These are phyloP conservation scores for Eucalyptus cloeziana DNA, from an alignment of 345 rosid genomes.

Conservation along the genomic window DNA sequence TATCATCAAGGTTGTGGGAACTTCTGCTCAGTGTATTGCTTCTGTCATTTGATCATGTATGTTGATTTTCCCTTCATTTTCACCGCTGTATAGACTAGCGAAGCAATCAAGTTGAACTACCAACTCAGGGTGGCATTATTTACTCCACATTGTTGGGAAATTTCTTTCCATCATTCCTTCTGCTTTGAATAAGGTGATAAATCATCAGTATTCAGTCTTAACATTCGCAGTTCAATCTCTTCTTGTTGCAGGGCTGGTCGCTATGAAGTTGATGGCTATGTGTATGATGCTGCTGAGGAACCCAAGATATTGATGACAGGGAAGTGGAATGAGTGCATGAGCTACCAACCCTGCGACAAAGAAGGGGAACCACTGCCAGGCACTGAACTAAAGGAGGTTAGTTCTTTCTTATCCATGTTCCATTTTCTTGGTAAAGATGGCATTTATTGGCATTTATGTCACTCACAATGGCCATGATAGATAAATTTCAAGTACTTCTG, in stretches of 20 bases:
- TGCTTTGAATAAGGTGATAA: background rate
- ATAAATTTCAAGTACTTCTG: background rate
- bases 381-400: slow-evolving; percentile 59
- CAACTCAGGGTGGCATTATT: background rate
- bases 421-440: background rate
- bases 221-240: background rate
- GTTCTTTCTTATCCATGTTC: background rate
- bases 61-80: background rate
- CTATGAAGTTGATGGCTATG: slow-evolving; percentile 82
- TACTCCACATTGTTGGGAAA: background rate
- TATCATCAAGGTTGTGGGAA: background rate
- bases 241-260: slow-evolving; percentile 55
- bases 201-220: background rate
- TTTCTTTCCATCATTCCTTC: background rate
- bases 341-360: slow-evolving; percentile 68
- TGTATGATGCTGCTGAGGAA: slow-evolving; percentile 62
- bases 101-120: background rate
- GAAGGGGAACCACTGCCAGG: slow-evolving; percentile 75
- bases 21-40: background rate
- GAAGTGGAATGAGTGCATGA: slow-evolving; percentile 69
- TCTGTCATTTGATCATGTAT: background rate
- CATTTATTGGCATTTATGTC: background rate
- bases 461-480: background rate
- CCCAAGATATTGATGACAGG: slow-evolving; percentile 78
- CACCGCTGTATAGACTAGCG: background rate